These are phyloP conservation scores for Hypericum perforatum DNA, from an alignment of 345 rosid species.

Conservation along the genomic window DNA sequence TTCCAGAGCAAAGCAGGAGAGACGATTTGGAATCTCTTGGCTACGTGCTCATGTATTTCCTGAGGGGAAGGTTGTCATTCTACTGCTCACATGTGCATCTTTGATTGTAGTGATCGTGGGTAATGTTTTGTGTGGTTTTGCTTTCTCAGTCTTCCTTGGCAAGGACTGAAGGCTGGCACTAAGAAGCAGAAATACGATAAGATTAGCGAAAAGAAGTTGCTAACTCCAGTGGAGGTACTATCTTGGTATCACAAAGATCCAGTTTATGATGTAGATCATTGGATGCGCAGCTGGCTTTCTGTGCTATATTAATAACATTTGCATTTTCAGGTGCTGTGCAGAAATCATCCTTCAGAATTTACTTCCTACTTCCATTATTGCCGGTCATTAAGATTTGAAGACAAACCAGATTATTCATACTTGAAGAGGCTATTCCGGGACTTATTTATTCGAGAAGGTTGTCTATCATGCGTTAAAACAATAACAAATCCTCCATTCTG, in stretches of 20 bases:
- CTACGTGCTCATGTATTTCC: constrained; percentile 3
- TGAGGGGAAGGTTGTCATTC: not conserved
- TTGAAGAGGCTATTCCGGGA: constrained; percentile 4
- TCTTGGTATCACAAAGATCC: not conserved
- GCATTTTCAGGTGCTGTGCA: not conserved
- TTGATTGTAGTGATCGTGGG: no score
- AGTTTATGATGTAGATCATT: no score
- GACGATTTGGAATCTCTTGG: constrained; percentile 6
- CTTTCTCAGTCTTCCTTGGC: constrained; percentile 2
- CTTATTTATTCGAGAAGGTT: constrained; percentile 6
- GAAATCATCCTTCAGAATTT: not conserved
- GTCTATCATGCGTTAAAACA: no score
- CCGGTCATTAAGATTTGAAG: constrained; percentile 4
- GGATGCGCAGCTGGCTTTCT: no score
- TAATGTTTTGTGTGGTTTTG: not conserved
- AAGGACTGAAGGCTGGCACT: constrained; percentile 3
- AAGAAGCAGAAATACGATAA: constrained; percentile 2
- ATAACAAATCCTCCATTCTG: no score
- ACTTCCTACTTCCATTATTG: constrained; percentile 1
- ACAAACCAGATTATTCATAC: constrained; percentile 2
- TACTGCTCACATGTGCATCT: not conserved
- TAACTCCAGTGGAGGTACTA: constrained; percentile 1
- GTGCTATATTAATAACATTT: no score
- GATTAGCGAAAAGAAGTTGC: constrained; percentile 1
- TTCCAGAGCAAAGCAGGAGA: constrained; percentile 5